Base-by-base conservation (phyloP, 2,329 filamentous ascomycete species). In the Penicillium polonicum region DNA sequence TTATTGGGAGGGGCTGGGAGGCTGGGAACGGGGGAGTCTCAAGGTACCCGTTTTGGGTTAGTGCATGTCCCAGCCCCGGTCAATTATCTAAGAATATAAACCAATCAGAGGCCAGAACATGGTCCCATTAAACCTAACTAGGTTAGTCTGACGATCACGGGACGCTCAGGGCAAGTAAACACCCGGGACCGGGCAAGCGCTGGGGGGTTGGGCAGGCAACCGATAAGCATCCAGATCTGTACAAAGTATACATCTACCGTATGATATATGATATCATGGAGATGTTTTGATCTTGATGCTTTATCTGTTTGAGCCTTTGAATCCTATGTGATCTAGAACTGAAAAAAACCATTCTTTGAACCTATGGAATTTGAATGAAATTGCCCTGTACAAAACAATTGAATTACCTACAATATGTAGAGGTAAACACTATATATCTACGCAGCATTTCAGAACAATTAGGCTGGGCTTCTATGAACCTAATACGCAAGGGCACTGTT, bases 161-260 rank as follows among this genome's bases (percentile, higher is more conserved):
- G 60, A 64, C 59, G 57, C 60, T 63, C 52, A 60, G 60, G 60
- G 52, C 58, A 65, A 61, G 64, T 66, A 65, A 66, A 66, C 62
- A 67, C 48, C 60, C 54, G 59, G 50, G 57, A 64, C 60, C 58
- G 44, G 55, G 29, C 36, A 56, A 55, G 52, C 42, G 21, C 29
- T 44, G 55, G 46, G 38, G 57, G 46, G 65, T 67, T 67, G 65
- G 58, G 42, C 58, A 62, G 65, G 65, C 65, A 67, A 67, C 65
- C 59, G 60, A 63, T 63, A 62, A 63, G 55, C 55, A 25, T n/a
- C 23, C 39, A 45, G 51, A 53, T 53, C 29, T 19, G 15, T 23
- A 33, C 10, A 12, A 5, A 13, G 15, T 23, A 33, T 33, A 33
- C 31, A 15, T 35, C 2, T 35, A 35, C 5, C 15, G 33, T 19